phyloP scores from a whole-genome alignment of 306 rosid genomes.

The Abrus pulchellus region DNA sequence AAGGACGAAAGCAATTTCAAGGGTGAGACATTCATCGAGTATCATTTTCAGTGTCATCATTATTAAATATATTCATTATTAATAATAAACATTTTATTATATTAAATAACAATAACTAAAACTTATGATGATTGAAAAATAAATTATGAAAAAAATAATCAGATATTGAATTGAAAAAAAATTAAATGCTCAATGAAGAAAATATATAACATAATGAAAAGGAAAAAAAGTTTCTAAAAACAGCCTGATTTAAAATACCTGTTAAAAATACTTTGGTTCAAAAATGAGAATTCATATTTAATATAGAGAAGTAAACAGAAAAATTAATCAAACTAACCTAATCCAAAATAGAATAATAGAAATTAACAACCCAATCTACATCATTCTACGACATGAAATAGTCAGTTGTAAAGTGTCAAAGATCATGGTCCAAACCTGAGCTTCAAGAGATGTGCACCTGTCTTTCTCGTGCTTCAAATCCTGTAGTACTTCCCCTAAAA shows the following conservation, averaged over 20 bases:
- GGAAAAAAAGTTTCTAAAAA: too few relatives aligned
- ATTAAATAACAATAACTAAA: too few relatives aligned
- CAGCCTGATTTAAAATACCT: too few relatives aligned
- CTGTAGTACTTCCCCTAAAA: conserved; percentile 45
- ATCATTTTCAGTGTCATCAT: neutral
- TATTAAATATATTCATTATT: neutral
- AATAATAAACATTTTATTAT: too few relatives aligned
- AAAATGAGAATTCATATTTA: too few relatives aligned
- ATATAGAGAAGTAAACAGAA: too few relatives aligned
- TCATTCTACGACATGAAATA: conserved; percentile 4
- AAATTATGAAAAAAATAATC: too few relatives aligned
- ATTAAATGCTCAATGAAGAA: too few relatives aligned
- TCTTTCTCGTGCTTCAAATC: conserved; percentile 68
- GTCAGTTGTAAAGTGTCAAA: neutral
- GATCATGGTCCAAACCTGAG: conserved; percentile 58
- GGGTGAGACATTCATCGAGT: neutral
- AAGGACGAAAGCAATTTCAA: neutral
- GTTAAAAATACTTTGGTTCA: too few relatives aligned
- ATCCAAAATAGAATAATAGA: neutral
- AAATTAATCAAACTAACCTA: neutral
- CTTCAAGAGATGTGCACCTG: conserved; percentile 64
- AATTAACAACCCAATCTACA: neutral
- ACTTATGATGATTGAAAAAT: too few relatives aligned
- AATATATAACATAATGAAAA: too few relatives aligned
- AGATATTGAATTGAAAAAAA: too few relatives aligned